Evolutionary conservation across 1,139 yeast genomes (phyloP).

Genomic region (Cylindricascospora bacillispora): DNA sequence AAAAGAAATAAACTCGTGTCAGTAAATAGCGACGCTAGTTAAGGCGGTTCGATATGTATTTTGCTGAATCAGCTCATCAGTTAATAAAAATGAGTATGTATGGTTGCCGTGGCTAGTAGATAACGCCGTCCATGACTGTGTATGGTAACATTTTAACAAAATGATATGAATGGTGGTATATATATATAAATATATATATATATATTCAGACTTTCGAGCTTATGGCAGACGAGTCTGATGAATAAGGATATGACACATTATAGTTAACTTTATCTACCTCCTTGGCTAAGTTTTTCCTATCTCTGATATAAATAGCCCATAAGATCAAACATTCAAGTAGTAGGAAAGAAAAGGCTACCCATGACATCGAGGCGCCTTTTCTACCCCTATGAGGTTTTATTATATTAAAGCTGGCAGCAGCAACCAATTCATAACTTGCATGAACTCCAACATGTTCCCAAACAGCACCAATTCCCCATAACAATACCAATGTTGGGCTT

Average conservation of each 20-base stretch:
- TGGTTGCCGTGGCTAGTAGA: no score
- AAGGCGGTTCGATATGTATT: no score
- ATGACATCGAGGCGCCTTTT: constrained; percentile 47
- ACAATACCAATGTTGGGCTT: constrained; percentile 30
- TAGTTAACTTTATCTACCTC: constrained; percentile 15
- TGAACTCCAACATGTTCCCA: constrained; percentile 50
- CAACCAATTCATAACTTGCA: constrained; percentile 34
- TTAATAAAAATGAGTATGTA: no score
- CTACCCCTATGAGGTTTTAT: constrained; percentile 36
- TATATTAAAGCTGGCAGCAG: constrained; percentile 40
- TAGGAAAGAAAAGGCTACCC: constrained; percentile 46
- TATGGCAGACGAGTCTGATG: constrained; percentile 11
- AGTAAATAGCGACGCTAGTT: no score
- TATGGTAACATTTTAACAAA: constrained; percentile 12
- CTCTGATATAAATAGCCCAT: constrained; percentile 23
- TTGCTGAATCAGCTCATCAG: no score
- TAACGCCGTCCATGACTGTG: no score
- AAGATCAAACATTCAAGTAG: constrained; percentile 25
- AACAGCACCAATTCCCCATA: constrained; percentile 64
- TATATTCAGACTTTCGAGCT: constrained; percentile 5
- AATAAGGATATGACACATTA: constrained; percentile 2
- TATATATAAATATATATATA: constrained; percentile 6
- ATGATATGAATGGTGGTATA: constrained; percentile 8
- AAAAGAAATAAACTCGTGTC: no score
- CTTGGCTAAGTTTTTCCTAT: constrained; percentile 19